Percentiles rank a stretch among this genome's conserved stretches.
Conservation (phyloP, 2,329 filamentous ascomycete genomes). For the Neofusicoccum umdonicola region DNA sequence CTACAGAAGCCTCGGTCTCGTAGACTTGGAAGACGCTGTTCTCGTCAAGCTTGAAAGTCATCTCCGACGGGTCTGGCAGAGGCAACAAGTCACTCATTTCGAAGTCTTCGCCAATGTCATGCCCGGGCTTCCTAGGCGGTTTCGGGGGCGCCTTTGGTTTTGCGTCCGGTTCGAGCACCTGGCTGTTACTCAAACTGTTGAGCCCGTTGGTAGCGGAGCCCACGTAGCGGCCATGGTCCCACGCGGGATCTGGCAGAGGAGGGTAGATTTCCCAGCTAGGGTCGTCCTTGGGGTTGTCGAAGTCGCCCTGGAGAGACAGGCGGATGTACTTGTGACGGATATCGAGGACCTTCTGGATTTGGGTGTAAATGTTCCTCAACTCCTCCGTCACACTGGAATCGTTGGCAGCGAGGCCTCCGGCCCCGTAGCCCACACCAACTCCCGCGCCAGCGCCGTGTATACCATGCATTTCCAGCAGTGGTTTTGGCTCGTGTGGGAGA, state of each 20-base stretch:
- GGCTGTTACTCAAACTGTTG: constrained; percentile 40
- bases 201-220: constrained; percentile 19
- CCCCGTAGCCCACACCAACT: constrained; percentile 60
- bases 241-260: constrained; percentile 84
- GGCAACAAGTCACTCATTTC: constrained; percentile 74
- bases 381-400: constrained; percentile 82
- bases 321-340: constrained; percentile 84
- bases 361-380: constrained; percentile 80
- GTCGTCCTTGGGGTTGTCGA: constrained; percentile 85
- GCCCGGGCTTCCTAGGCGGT: constrained; percentile 74
- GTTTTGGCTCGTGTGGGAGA: constrained; percentile 56
- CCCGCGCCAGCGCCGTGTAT: constrained; percentile 59
- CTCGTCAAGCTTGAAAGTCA: constrained; percentile 76
- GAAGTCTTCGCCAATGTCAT: constrained; percentile 92
- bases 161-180: constrained; percentile 31
- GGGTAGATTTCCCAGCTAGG: constrained; percentile 86
- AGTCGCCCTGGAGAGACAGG: constrained; percentile 75
- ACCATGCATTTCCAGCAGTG: constrained; percentile 53
- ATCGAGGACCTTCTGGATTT: constrained; percentile 86
- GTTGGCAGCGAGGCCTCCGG: constrained; percentile 64
- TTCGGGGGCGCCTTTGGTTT: constrained; percentile 35
- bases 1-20: constrained; percentile 62
- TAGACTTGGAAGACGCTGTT: constrained; percentile 92
- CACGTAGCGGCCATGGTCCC: constrained; percentile 62
- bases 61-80: constrained; percentile 66